These are phyloP conservation scores for Akanthomyces muscarius DNA, from an alignment of 2,329 filamentous ascomycete species.

Conservation along the genomic window DNA sequence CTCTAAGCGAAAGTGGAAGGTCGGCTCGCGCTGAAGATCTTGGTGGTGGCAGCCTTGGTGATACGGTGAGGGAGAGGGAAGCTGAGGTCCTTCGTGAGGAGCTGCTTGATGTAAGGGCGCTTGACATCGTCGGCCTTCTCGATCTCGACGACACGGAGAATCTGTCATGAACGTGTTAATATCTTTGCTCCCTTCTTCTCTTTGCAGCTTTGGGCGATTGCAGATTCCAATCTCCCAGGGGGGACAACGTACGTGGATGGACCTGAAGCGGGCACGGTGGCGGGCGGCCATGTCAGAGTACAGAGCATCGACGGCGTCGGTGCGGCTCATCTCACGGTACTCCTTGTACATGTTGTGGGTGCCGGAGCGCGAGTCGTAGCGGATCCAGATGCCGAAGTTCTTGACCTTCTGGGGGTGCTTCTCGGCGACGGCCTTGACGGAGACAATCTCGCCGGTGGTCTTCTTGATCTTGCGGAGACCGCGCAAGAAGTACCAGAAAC, in stretches of 20 bases:
- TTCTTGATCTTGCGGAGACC: constrained; percentile 99
- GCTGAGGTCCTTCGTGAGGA: constrained; percentile 88
- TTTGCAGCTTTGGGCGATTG: not conserved
- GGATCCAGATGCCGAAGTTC: constrained; percentile 99
- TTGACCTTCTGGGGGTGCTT: constrained; percentile 99
- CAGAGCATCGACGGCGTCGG: constrained; percentile 90
- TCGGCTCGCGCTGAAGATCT: constrained; percentile 89
- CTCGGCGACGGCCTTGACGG: constrained; percentile 94
- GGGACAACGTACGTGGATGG: constrained; percentile 79
- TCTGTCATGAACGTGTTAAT: constrained; percentile 48
- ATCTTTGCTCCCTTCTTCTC: not conserved
- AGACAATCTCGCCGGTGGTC: constrained; percentile 98
- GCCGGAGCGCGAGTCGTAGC: constrained; percentile 98
- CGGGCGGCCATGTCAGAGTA: constrained; percentile 99
- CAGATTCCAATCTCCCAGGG: not conserved
- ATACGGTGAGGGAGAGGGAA: constrained; percentile 98
- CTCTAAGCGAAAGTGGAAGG: constrained; percentile 96
- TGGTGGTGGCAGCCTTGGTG: constrained; percentile 76
- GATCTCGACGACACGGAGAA: constrained; percentile 96
- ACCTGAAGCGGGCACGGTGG: constrained; percentile 94
- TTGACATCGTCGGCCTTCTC: constrained; percentile 93
- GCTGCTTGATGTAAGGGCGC: constrained; percentile 99
- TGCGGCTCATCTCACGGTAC: constrained; percentile 98
- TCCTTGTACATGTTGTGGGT: constrained; percentile 99
- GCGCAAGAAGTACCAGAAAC: constrained; percentile 99